Evolutionary conservation across 192 early-diverging fungal genomes (phyloP).

Genomic region (Obelidium mucronatum): DNA sequence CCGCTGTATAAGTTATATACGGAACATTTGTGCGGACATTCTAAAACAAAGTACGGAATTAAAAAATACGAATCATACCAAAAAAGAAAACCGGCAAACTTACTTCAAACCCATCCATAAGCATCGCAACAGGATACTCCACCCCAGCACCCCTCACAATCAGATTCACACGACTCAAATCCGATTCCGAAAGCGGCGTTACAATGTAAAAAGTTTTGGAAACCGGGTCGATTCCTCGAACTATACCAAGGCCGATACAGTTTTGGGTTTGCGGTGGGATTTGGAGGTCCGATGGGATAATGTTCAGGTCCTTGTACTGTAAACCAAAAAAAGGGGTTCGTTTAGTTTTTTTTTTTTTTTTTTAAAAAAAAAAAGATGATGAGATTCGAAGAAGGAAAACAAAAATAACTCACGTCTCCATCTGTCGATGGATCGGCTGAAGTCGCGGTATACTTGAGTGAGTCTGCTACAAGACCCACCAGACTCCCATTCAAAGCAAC

Average conservation of each 20-base stretch:
- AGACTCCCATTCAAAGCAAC: constrained; percentile 85
- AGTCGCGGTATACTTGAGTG: too few species aligned
- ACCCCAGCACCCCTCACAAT: constrained; percentile 40
- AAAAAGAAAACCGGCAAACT: background rate
- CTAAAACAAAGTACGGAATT: constrained; percentile 34
- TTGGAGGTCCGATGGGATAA: constrained; percentile 45
- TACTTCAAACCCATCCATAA: constrained; percentile 48
- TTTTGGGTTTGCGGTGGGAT: constrained; percentile 39
- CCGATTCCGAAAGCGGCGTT: constrained; percentile 38
- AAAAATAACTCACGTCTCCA: too few species aligned
- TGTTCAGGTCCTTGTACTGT: constrained; percentile 18
- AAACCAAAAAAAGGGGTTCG: too few species aligned
- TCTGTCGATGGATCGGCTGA: too few species aligned
- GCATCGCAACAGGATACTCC: constrained; percentile 38
- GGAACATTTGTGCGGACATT: constrained; percentile 36
- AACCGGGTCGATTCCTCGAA: constrained; percentile 50
- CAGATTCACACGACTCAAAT: constrained; percentile 49
- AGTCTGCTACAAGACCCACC: constrained; percentile 75
- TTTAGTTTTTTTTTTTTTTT: too few species aligned
- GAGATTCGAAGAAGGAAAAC: too few species aligned
- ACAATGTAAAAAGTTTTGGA: constrained; percentile 46
- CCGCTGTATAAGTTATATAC: constrained; percentile 41
- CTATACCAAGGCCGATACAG: constrained; percentile 51
- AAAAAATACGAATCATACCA: constrained; percentile 10
- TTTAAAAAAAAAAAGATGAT: background rate